Base-by-base conservation (phyloP, 1,284 basidiomycete species). In the Rhodofomes roseus region DNA sequence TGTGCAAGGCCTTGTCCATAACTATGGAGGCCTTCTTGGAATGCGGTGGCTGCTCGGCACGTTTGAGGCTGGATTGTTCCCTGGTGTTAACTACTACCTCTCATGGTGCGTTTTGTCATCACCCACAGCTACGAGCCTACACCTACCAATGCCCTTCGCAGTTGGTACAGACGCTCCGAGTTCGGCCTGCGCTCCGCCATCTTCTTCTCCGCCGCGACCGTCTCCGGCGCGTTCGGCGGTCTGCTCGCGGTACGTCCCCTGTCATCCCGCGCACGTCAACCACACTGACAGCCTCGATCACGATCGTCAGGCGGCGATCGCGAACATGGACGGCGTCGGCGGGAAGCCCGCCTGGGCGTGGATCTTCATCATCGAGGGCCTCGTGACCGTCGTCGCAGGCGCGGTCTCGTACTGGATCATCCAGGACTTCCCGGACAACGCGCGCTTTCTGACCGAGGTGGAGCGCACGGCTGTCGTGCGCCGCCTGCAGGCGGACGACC, bases 391-490 rank as follows among this genome's bases (percentile, higher is more conserved):
- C 31, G 8, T 90, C 23, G 84, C 85, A 1, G 89, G 87, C 1
- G 66, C 73, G n/a, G 66, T 77, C 3, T 89, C 89, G 4, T 92
- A 86, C 77, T 92, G 82, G 81, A 83, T 92, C 64, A 84, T 92
- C 62, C 84, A 89, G 68, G 91, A 93, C 72, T 93, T 93, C 75
- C 90, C 90, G 4, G 88, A 91, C 67, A 88, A 83, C 0, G 90
- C 90, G 46, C 89, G 81, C 65, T 92, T 92, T 76, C 78, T 93
- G 20, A 81, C 78, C 27, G 86, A 88, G 63, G 77, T 74, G 2
- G 92, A 94, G 74, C 77, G 88, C 25, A 86, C 83, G 2, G 79
- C 87, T 31, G 79, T 92, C 55, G 79, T 92, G 58, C 78, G 83
- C 20, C 77, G 89, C 22, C 77, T 92, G 37, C 86, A 90, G 71